A percentile compares a stretch with the other conserved stretches of the same genome.
Evolutionary conservation across 352 stramenopile species (phyloP).

Genomic region (Globisporangium parvum): DNA sequence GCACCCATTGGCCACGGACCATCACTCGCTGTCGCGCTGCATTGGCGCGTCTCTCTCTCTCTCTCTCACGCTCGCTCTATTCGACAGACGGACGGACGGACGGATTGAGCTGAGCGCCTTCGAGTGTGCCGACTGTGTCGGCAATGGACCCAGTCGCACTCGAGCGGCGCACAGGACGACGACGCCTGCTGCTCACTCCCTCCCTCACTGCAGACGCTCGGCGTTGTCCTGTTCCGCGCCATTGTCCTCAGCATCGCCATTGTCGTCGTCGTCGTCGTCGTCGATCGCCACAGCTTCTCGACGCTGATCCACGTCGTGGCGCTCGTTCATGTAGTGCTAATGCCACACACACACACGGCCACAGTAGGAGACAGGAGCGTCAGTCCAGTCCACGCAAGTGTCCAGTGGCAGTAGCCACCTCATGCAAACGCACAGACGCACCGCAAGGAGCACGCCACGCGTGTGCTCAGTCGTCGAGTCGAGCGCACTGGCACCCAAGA

Average conservation of each 20-base stretch:
- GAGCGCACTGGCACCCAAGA: conserved; percentile 48
- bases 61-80: too few relatives aligned
- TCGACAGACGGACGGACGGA: neutral
- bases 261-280: conserved; percentile 38
- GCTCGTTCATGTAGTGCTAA: conserved; percentile 72
- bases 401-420: neutral
- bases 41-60: neutral
- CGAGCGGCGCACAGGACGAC: too few relatives aligned
- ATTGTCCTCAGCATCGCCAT: conserved; percentile 18
- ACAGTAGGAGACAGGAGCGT: neutral
- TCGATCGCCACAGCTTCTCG: conserved; percentile 23
- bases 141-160: too few relatives aligned
- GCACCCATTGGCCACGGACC: neutral
- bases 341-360: too few relatives aligned
- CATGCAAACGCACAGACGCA: conserved; percentile 21
- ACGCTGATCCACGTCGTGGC: conserved; percentile 61
- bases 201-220: too few relatives aligned
- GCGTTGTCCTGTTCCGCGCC: neutral
- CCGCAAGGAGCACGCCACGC: conserved; percentile 62
- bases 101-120: neutral
- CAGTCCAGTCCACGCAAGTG: neutral
- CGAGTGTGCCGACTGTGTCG: too few relatives aligned
- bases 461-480: conserved; percentile 55
- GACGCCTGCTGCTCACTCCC: too few relatives aligned
- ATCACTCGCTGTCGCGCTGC: neutral